Conservation (phyloP, 1,284 basidiomycete species). For the Cryptococcus sp. region DNA sequence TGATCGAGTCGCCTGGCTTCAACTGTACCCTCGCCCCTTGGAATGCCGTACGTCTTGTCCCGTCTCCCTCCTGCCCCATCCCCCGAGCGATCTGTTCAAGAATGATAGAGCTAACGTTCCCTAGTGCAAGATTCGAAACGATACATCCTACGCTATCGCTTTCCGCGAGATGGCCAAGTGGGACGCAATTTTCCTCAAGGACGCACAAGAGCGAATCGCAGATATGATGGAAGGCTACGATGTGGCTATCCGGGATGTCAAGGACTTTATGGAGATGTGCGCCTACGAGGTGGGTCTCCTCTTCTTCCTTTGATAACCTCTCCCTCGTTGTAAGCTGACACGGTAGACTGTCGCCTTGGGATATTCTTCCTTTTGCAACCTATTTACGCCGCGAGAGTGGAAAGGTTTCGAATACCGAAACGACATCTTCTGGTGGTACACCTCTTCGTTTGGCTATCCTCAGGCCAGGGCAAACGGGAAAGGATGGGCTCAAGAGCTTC, state of each 20-base stretch:
- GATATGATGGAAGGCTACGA: conserved; percentile 59
- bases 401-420: conserved; percentile 56
- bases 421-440: conserved; percentile 49
- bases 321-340: too few relatives aligned
- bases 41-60: conserved; percentile 33
- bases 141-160: conserved; percentile 14
- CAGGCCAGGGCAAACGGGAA: conserved; percentile 45
- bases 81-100: too few relatives aligned
- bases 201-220: conserved; percentile 61
- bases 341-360: conserved; percentile 49
- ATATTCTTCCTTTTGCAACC: conserved; percentile 50
- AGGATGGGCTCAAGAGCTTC: conserved; percentile 48
- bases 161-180: conserved; percentile 50
- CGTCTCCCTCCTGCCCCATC: too few relatives aligned
- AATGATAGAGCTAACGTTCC: conserved; percentile 1
- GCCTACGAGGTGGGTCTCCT: conserved; percentile 54
- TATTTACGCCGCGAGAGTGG: conserved; percentile 65
- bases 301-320: neutral
- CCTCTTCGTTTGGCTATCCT: conserved; percentile 42
- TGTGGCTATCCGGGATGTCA: conserved; percentile 62
- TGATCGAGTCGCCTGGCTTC: conserved; percentile 47
- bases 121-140: conserved; percentile 26
- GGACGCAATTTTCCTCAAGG: conserved; percentile 64
- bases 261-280: conserved; percentile 49
- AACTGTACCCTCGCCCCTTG: conserved; percentile 51